These are phyloP conservation scores for Paecilomyces variotii DNA, from an alignment of 2,329 filamentous ascomycete genomes.

Conservation along the genomic window DNA sequence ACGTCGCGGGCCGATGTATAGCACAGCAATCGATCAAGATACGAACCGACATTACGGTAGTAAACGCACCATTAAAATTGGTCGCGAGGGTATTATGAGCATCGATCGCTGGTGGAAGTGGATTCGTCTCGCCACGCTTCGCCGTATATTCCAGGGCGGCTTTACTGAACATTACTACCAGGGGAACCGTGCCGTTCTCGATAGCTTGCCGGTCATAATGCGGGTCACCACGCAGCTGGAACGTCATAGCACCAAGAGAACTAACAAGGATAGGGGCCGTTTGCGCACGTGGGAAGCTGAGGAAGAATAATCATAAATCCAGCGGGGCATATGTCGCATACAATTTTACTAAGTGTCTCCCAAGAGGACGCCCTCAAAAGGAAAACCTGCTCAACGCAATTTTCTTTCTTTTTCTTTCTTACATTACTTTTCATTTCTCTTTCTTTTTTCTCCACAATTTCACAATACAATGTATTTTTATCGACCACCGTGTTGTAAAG, in stretches of 20 bases:
- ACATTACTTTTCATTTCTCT: too few species aligned
- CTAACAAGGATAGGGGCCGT: not conserved
- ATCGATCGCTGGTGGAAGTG: conserved; percentile 71
- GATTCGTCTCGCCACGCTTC: conserved; percentile 53
- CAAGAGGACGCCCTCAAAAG: too few species aligned
- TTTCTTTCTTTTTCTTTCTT: too few species aligned
- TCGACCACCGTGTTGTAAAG: too few species aligned
- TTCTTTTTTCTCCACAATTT: too few species aligned
- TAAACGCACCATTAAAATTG: conserved; percentile 53
- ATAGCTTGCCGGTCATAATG: conserved; percentile 46
- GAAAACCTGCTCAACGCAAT: too few species aligned
- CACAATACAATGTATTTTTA: too few species aligned
- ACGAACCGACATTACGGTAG: conserved; percentile 54
- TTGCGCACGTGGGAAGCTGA: not conserved
- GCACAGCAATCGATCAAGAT: conserved; percentile 54
- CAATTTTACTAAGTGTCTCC: too few species aligned
- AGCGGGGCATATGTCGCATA: too few species aligned
- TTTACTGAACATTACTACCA: conserved; percentile 56
- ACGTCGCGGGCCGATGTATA: conserved; percentile 57
- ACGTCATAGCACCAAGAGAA: conserved; percentile 11
- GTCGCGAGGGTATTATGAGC: conserved; percentile 49
- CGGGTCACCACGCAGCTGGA: conserved; percentile 17
- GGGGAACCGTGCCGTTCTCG: conserved; percentile 52
- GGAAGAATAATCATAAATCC: not conserved
- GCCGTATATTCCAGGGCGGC: conserved; percentile 53